phyloP scores from a whole-genome alignment of 2,329 filamentous ascomycete species.

The Hansfordia pulvinata region DNA sequence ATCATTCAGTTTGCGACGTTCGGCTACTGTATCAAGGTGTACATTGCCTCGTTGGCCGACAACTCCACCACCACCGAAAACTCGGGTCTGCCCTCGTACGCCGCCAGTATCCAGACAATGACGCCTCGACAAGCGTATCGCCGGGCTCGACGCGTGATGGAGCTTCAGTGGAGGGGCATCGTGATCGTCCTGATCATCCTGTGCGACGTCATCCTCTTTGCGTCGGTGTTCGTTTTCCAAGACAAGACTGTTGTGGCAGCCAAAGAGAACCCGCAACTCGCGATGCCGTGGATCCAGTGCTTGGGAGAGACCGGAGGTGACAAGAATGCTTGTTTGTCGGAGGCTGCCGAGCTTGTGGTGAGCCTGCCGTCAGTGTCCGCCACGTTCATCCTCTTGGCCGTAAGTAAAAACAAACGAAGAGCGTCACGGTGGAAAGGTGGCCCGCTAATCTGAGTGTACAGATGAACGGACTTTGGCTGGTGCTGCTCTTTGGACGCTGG shows the following conservation, averaged over 20 bases:
- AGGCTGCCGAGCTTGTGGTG: constrained; percentile 51
- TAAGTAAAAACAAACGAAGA: no score
- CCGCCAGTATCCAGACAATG: constrained; percentile 60
- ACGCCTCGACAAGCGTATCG: constrained; percentile 80
- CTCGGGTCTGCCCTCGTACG: constrained; percentile 62
- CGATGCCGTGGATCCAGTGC: constrained; percentile 58
- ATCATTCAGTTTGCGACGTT: constrained; percentile 58
- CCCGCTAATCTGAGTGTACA: no score
- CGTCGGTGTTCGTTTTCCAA: constrained; percentile 78
- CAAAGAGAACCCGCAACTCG: constrained; percentile 36
- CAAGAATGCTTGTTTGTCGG: constrained; percentile 50
- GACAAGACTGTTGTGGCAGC: constrained; percentile 55
- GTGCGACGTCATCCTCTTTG: constrained; percentile 85
- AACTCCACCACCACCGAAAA: constrained; percentile 55
- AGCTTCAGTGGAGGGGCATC: constrained; percentile 90
- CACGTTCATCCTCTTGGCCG: constrained; percentile 68
- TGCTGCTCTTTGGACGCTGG: constrained; percentile 67
- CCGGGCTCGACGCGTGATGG: constrained; percentile 72
- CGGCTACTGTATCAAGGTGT: constrained; percentile 88
- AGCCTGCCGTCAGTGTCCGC: constrained; percentile 66
- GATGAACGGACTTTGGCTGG: constrained; percentile 75
- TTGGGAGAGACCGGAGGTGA: constrained; percentile 43
- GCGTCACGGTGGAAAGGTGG: no score
- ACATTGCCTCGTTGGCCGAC: constrained; percentile 71
- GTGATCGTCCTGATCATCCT: constrained; percentile 82